A percentile compares a stretch with the other conserved stretches of the same genome.
Evolutionary conservation across 805 yeast genomes (phyloP).

Genomic region (Kodamaea leandrae): DNA sequence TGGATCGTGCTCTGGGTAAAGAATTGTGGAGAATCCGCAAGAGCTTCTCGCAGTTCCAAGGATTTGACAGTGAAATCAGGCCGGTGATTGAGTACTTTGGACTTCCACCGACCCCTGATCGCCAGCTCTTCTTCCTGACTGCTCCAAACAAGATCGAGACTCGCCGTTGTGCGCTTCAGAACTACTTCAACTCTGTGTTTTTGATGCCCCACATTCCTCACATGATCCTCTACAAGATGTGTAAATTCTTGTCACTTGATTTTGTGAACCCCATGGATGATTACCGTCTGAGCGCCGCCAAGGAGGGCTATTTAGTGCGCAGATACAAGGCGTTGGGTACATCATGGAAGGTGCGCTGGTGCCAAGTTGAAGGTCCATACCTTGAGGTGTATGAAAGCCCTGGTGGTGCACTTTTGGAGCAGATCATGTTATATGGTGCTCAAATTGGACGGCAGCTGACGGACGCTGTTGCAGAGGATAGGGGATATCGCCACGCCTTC

Average conservation of each 20-base stretch:
- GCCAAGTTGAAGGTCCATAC: conserved; percentile 58
- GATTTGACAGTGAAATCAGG: conserved; percentile 61
- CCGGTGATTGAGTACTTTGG: conserved; percentile 49
- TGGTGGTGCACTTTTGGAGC: conserved; percentile 54
- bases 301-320: conserved; percentile 65
- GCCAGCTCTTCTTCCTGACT: conserved; percentile 50
- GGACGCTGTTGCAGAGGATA: conserved; percentile 42
- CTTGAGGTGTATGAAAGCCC: conserved; percentile 57
- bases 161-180: conserved; percentile 53
- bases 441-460: conserved; percentile 54
- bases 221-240: conserved; percentile 49
- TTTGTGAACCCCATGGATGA: conserved; percentile 59
- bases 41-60: conserved; percentile 54
- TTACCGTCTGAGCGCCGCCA: conserved; percentile 49
- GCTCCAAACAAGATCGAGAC: conserved; percentile 65
- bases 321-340: conserved; percentile 62
- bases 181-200: conserved; percentile 58
- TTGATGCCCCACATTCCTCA: conserved; percentile 57
- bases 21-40: conserved; percentile 78
- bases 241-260: conserved; percentile 66
- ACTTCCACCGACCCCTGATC: conserved; percentile 66
- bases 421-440: conserved; percentile 47
- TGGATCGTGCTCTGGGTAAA: conserved; percentile 57
- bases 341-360: conserved; percentile 69
- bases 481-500: conserved; percentile 60